Conservation (phyloP, 2,329 filamentous ascomycete species). For the Fusarium poae region DNA sequence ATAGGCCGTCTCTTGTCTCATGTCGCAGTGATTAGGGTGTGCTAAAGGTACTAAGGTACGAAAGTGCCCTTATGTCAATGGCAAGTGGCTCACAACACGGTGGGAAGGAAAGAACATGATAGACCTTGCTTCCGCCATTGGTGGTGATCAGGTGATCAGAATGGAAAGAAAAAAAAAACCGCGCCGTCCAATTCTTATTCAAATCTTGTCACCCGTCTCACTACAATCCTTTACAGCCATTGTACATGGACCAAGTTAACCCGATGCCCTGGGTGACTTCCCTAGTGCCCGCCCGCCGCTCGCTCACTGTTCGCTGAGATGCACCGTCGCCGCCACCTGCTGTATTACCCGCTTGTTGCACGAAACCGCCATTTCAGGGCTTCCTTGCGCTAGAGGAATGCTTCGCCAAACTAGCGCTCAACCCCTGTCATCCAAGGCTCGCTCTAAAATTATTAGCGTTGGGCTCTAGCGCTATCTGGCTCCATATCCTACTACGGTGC, state of each 20-base stretch:
- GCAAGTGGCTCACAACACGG: too few relatives aligned
- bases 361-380: conserved; percentile 7
- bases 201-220: background rate
- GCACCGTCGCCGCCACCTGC: conserved; percentile 22
- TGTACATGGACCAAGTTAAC: conserved; percentile 20
- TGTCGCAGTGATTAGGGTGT: background rate
- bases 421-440: conserved; percentile 18
- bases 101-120: background rate
- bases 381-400: conserved; percentile 39
- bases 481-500: conserved; percentile 36
- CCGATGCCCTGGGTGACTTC: conserved; percentile 44
- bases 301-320: conserved; percentile 27
- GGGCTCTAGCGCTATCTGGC: conserved; percentile 31
- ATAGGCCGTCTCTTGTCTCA: background rate
- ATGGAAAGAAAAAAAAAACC: background rate
- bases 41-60: background rate
- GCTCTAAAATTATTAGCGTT: conserved; percentile 33
- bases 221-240: background rate
- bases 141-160: background rate
- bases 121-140: background rate
- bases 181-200: background rate
- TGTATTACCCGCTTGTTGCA: conserved; percentile 9
- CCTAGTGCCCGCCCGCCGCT: conserved; percentile 48
- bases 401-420: conserved; percentile 27
- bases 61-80: background rate